These are phyloP conservation scores for Nakataea oryzae DNA, from an alignment of 2,329 filamentous ascomycete genomes.

Conservation along the genomic window DNA sequence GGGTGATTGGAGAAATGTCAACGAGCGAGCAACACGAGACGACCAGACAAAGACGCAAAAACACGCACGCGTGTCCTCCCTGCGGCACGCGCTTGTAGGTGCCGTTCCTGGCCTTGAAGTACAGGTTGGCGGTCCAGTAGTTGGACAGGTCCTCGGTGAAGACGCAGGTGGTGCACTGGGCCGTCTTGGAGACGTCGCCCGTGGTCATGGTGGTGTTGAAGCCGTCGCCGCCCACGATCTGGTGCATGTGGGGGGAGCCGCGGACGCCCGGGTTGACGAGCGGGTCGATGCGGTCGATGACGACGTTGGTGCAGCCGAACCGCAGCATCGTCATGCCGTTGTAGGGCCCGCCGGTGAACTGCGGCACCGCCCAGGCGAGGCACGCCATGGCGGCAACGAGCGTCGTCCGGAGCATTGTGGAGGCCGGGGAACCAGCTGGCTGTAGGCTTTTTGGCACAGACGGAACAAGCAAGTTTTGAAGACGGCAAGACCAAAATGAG, in stretches of 20 bases:
- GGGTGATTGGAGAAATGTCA: constrained; percentile 6
- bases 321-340: constrained; percentile 8
- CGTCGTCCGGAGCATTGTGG: background rate
- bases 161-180: constrained; percentile 27
- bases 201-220: constrained; percentile 16
- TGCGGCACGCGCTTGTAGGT: constrained; percentile 20
- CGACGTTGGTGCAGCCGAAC: constrained; percentile 9
- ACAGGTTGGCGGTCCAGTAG: constrained; percentile 26
- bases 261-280: constrained; percentile 10
- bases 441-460: background rate
- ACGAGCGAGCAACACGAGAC: background rate
- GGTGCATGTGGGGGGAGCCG: constrained; percentile 9
- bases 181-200: constrained; percentile 13
- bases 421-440: too few relatives aligned
- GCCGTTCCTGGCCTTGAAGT: constrained; percentile 23
- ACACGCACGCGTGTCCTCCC: constrained; percentile 1
- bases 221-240: constrained; percentile 13
- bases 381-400: background rate
- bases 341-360: constrained; percentile 4
- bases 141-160: constrained; percentile 27
- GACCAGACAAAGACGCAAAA: background rate
- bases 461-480: background rate
- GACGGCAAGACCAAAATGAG: background rate
- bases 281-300: constrained; percentile 8
- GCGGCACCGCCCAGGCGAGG: constrained; percentile 4